Evolutionary conservation across 1,284 basidiomycete species (phyloP), one percentile per base, ranked within the genome.

Genomic region (Phellopilus nigrolimitatus): DNA sequence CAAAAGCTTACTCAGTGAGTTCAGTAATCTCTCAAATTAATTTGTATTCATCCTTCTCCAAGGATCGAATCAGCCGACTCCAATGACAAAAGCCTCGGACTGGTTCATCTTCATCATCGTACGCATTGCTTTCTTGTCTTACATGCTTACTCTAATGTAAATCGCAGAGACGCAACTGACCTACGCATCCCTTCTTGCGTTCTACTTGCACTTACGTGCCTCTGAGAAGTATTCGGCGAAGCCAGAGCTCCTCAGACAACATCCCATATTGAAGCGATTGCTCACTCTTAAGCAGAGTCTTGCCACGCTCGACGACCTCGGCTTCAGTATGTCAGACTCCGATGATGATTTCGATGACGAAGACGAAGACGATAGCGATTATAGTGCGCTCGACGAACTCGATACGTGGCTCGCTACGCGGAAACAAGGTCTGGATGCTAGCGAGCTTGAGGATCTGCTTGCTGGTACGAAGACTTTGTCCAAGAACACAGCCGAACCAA

Each of bases 171-270:
- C 91, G 1, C 74, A 97, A 2, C 70, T 95, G 39, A 91, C 94
- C 7, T 99, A 99, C 66, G 78, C 89, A 7, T 91, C 93, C 1
- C 88, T 85, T 1, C 83, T 98, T 40, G 88, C 94, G 0, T 98
- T 95, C 72, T 98, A 97, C 71, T 75, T 99, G 46, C 84, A 95
- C 66, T 76, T 99, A 22, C 82, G 91, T 12, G 74, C 88, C 17
- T 79, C 78, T 47, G 71, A 79, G 37, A 78, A 84, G 68, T 79
- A 88, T 65, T 67, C 75, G 36, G 65, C 74, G 57, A 71, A 77
- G 13, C 87, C 88, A 1, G 75, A 85, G 25, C 69, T 77, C 30
- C 77, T 95, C 33, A 74, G 81, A 57, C 69, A 75, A 0, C 88
- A 93, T 63, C 90, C 92, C 0, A 83, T 97, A 58, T 73, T 97